These are phyloP conservation scores for Talaromyces sp. DNA, from an alignment of 2,329 filamentous ascomycete genomes.

Conservation along the genomic window DNA sequence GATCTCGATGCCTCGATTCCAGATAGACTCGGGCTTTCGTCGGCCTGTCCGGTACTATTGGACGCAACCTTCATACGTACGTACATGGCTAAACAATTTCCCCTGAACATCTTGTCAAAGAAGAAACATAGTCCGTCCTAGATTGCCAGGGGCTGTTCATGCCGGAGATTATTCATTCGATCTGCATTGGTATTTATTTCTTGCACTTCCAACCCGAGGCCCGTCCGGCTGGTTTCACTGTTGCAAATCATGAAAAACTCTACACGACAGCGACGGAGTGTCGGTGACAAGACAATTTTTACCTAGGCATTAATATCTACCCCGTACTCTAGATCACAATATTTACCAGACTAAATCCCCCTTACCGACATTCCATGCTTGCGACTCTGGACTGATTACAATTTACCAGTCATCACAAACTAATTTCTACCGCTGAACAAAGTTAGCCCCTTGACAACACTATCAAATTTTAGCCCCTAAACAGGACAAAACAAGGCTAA, in stretches of 20 bases:
- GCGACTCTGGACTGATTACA: background rate
- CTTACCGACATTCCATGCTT: conserved; percentile 9
- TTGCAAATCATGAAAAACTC: background rate
- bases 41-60: background rate
- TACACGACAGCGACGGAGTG: background rate
- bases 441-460: background rate
- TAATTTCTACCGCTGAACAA: background rate
- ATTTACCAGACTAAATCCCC: background rate
- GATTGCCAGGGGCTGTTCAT: background rate
- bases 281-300: background rate
- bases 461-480: background rate
- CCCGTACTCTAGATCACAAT: background rate
- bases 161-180: conserved; percentile 9
- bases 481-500: background rate
- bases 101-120: background rate
- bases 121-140: background rate
- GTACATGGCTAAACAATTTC: background rate
- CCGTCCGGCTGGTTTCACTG: background rate
- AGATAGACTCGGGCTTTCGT: background rate
- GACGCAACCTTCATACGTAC: background rate
- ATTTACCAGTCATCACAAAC: background rate
- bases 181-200: background rate
- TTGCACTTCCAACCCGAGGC: background rate
- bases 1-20: background rate
- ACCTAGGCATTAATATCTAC: background rate